These are phyloP conservation scores for Agarophyton chilense DNA, from an alignment of 23 red algal species.

Conservation along the genomic window DNA sequence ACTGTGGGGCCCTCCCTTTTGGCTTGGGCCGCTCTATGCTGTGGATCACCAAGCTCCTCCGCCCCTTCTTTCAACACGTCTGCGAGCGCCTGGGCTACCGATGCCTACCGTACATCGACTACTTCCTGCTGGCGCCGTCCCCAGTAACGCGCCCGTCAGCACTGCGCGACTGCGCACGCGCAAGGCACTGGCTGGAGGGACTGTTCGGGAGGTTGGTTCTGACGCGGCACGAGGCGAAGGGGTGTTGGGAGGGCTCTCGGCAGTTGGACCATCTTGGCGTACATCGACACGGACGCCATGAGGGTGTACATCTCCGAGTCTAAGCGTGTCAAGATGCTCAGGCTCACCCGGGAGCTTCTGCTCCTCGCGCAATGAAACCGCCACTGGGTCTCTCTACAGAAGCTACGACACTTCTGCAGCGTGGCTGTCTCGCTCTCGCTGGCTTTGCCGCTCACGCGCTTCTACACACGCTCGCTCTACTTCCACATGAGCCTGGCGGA, in stretches of 20 bases:
- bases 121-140: not conserved
- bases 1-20: constrained; percentile 36
- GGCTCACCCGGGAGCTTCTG: not conserved
- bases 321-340: not conserved
- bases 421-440: not conserved
- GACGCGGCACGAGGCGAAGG: not conserved
- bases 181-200: not conserved
- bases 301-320: not conserved
- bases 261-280: constrained; percentile 17
- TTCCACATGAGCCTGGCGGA: not conserved
- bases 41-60: constrained; percentile 15
- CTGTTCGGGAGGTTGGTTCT: not conserved
- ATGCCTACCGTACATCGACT: constrained; percentile 18
- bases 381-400: not conserved
- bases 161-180: not conserved
- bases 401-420: not conserved
- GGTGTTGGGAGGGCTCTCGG: not conserved
- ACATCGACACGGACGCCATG: not conserved
- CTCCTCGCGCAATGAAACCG: not conserved
- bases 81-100: not conserved
- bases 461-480: no score
- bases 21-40: constrained; percentile 13
- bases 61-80: constrained; percentile 1
- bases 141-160: not conserved
- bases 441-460: not conserved